phyloP scores from a whole-genome alignment of 371 early-diverging fungal species.

The Mortierella sp. region DNA sequence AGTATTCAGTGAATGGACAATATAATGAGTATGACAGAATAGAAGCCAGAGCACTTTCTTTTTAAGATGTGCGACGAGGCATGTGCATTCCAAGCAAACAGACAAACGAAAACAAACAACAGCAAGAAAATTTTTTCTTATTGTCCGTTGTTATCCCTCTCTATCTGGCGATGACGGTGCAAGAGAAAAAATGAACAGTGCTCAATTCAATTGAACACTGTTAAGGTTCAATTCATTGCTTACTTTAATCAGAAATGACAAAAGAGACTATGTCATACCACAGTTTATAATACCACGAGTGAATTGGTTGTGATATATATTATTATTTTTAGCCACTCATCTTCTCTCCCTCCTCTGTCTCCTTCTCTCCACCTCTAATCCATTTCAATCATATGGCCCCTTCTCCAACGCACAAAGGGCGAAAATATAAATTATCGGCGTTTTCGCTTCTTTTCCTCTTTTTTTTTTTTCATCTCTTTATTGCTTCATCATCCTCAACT shows the following conservation, averaged over 20 bases:
- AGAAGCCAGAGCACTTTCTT: no score
- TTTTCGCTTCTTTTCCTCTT: neutral
- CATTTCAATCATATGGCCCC: neutral
- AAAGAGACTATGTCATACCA: no score
- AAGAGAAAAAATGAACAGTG: neutral
- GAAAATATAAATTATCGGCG: neutral
- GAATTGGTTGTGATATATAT: no score
- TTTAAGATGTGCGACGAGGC: neutral
- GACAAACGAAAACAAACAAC: neutral
- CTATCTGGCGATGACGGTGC: neutral
- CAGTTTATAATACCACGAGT: no score
- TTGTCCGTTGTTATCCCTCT: neutral
- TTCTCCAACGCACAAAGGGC: neutral
- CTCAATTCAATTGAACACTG: no score
- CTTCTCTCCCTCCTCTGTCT: no score
- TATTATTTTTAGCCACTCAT: no score
- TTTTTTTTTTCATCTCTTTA: constrained; percentile 10
- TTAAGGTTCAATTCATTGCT: no score
- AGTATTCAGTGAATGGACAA: neutral
- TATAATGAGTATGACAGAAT: neutral
- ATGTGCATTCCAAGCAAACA: constrained; percentile 4
- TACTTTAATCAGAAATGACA: no score
- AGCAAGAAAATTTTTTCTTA: neutral
- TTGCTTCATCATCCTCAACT: neutral
- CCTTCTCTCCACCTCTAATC: no score